phyloP scores from a whole-genome alignment of 169 alveolate species.

The Plasmodium sp. region DNA sequence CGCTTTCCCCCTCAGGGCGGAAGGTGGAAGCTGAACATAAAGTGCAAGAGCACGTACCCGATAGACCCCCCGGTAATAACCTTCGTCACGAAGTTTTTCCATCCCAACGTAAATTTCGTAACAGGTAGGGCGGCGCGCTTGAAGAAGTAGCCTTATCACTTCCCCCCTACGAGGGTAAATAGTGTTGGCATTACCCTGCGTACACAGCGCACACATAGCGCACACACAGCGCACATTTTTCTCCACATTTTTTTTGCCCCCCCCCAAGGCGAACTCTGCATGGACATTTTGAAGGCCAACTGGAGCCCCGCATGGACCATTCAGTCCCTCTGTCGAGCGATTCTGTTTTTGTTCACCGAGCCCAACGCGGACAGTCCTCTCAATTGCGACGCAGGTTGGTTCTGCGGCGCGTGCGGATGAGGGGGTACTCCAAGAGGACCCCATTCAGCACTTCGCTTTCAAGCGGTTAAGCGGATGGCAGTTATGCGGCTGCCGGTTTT shows the following conservation, averaged over 20 bases:
- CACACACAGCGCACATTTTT: not conserved
- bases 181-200: not conserved
- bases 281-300: constrained; percentile 94
- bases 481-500: not conserved
- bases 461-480: not conserved
- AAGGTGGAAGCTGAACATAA: constrained; percentile 89
- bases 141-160: not conserved
- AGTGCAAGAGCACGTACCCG: constrained; percentile 94
- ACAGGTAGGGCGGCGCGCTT: constrained; percentile 87
- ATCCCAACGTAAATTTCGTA: constrained; percentile 96
- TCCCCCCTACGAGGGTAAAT: not conserved
- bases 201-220: not conserved
- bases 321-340: constrained; percentile 94
- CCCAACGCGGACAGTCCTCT: constrained; percentile 98
- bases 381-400: constrained; percentile 96
- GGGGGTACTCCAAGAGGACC: not conserved
- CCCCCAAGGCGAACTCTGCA: constrained; percentile 92
- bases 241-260: not conserved
- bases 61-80: constrained; percentile 94
- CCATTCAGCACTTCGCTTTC: not conserved
- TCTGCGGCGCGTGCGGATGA: not conserved
- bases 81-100: constrained; percentile 95
- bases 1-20: constrained; percentile 83
- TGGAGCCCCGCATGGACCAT: constrained; percentile 98
- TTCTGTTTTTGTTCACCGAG: constrained; percentile 89